Base-by-base conservation (phyloP, 1,284 basidiomycete genomes). In the Microbotryum scabiosae region DNA sequence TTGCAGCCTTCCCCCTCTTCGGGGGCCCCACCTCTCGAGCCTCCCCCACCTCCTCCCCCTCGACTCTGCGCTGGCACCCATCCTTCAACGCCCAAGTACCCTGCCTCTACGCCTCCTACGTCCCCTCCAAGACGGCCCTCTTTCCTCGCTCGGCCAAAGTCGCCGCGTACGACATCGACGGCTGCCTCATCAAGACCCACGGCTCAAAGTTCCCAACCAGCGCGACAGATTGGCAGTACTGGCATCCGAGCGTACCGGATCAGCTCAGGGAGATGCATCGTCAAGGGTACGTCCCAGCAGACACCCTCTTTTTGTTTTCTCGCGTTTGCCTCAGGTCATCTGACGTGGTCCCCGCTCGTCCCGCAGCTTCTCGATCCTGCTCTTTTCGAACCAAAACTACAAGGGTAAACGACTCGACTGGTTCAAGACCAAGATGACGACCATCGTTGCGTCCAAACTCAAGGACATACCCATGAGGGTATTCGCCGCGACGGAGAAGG, bases 261-360 rank as follows among this genome's bases (percentile, higher is more conserved):
- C 85, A 82, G 69, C 73, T 94, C 63, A 81, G 82, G 69, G 76
- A 82, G 61, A 75, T 84, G 3, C 76, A 81, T 59, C 75, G 81
- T 20, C 75, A 81, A 43, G 88, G 88, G 82, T 89, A 64, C 56
- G 78, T 72, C 21, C 12, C 47, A 9, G 12, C 2, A 12, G 4
- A 26, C 21, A 44, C 48, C 23, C 25, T 56, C 26, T 77, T 92
- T 32, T 76, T 93, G n/a, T n/a, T n/a, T 10, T 85, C 12, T 41
- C 14, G 16, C 2, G 36, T 14, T 41, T 12, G 25, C 18, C 69
- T 77, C 79, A 25, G 74, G 68, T 58, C 70, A 6, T 78, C 78
- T 36, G 79, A 80, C 32, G 91, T 87, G 87, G 87, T 41, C 61
- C 28, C 68, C 90, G 87, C 74, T 92, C 91, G 5, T 85, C 88